Conservation (phyloP, 108 stramenopile genomes). For the Seminavis robusta region DNA sequence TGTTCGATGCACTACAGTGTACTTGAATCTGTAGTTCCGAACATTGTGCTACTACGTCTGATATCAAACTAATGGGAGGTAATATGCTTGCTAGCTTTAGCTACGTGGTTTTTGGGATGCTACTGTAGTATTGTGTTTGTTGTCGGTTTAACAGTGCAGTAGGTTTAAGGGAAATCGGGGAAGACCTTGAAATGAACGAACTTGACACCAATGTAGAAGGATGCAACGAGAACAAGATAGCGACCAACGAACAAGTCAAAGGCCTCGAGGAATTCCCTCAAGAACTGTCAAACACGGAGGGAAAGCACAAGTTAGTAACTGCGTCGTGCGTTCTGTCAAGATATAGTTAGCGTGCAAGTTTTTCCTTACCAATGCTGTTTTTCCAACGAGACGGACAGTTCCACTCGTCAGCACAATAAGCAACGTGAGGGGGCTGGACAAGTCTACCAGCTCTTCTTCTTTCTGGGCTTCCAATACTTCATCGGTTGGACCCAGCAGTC, state of each 20-base stretch:
- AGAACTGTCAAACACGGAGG: conserved; percentile 11
- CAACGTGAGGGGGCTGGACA: conserved; percentile 24
- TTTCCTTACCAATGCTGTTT: conserved; percentile 3
- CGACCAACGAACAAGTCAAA: conserved; percentile 87
- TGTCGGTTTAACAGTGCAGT: too few species aligned
- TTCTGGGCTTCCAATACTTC: conserved; percentile 37
- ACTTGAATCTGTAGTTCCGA: too few species aligned
- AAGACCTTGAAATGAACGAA: conserved; percentile 93
- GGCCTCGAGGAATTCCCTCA: conserved; percentile 69
- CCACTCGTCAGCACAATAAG: conserved; percentile 54
- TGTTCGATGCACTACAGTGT: too few species aligned
- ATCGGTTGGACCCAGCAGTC: conserved; percentile 74
- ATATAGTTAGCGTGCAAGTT: not conserved
- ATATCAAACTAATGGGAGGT: too few species aligned
- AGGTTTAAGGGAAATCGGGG: conserved; percentile 83
- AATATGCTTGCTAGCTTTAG: too few species aligned
- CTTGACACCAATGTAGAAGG: conserved; percentile 84
- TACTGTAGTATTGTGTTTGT: too few species aligned
- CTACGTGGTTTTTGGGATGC: too few species aligned
- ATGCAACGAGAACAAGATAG: conserved; percentile 79
- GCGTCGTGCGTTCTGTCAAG: not conserved
- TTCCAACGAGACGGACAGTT: conserved; percentile 63
- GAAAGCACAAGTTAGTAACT: not conserved
- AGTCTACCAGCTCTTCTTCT: conserved; percentile 39
- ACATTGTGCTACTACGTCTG: too few species aligned